Conservation (phyloP, 257 asterid species). For the Przewalskia tangutica region DNA sequence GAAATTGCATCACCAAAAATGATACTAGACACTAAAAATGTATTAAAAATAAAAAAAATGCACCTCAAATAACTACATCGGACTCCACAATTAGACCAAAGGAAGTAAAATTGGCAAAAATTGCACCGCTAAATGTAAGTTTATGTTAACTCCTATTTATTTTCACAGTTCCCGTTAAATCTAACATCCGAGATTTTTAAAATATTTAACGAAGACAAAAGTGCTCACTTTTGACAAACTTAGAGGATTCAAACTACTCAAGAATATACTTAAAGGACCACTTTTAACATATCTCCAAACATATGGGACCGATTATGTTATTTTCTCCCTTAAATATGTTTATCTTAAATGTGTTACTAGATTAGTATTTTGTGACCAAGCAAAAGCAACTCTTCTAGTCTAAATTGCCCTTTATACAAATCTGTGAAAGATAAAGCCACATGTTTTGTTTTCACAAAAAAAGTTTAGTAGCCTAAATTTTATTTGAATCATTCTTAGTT, state of each 20-base stretch:
- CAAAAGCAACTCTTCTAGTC: background rate
- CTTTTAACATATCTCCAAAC: background rate
- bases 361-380: background rate
- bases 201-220: background rate
- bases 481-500: background rate
- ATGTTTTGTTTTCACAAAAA: background rate
- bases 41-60: background rate
- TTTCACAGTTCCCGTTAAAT: background rate
- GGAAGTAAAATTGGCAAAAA: too few relatives aligned
- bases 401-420: background rate
- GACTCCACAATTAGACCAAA: too few relatives aligned
- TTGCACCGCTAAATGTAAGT: background rate
- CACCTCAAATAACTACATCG: background rate
- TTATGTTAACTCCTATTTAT: background rate
- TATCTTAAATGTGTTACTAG: too few relatives aligned
- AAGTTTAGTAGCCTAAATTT: background rate
- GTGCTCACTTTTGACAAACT: background rate
- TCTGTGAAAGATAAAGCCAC: background rate
- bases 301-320: background rate
- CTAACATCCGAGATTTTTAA: background rate
- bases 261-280: background rate
- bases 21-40: too few relatives aligned
- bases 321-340: background rate
- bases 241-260: background rate
- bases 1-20: too few relatives aligned